Percentiles rank a stretch among this genome's conserved stretches.
Evolutionary conservation across 192 early-diverging fungal genomes (phyloP).

Genomic region (Coemansia sp.): DNA sequence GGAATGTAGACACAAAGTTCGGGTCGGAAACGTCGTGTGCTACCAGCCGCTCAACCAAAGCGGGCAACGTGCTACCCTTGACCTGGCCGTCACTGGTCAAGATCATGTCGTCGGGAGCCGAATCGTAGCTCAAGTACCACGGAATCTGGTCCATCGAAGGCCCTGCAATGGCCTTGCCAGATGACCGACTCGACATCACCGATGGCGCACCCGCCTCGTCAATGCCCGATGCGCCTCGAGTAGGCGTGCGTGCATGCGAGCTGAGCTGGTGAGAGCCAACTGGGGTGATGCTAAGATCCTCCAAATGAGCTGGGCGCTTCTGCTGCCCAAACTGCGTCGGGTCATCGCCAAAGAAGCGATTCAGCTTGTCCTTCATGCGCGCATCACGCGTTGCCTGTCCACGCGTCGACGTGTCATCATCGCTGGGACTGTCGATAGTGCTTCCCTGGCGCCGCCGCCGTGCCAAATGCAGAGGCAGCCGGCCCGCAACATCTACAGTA

Average conservation of each 20-base stretch:
- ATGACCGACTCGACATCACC: slow-evolving; percentile 37
- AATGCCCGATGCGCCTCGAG: slow-evolving; percentile 22
- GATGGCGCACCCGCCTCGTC: slow-evolving; percentile 34
- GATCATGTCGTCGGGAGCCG: slow-evolving; percentile 66
- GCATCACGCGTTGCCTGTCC: slow-evolving; percentile 34
- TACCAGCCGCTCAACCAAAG: slow-evolving; percentile 85
- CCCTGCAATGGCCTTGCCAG: slow-evolving; percentile 21
- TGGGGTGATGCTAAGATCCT: slow-evolving; percentile 35
- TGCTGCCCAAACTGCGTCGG: slow-evolving; percentile 26
- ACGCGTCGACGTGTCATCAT: slow-evolving; percentile 2
- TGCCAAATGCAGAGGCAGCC: slow-evolving; percentile 32
- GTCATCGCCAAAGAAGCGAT: slow-evolving; percentile 64
- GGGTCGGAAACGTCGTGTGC: slow-evolving; percentile 80
- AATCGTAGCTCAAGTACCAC: slow-evolving; percentile 84
- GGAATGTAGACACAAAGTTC: slow-evolving; percentile 81
- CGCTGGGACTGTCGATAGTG: slow-evolving; percentile 7
- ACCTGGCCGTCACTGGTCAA: slow-evolving; percentile 86
- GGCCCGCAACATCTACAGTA: slow-evolving; percentile 38
- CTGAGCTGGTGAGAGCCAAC: slow-evolving; percentile 22
- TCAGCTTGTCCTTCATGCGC: slow-evolving; percentile 54
- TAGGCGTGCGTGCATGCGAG: slow-evolving; percentile 24
- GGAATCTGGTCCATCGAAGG: slow-evolving; percentile 49
- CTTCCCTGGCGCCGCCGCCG: slow-evolving; percentile 16
- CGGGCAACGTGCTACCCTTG: slow-evolving; percentile 83
- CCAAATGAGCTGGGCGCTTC: slow-evolving; percentile 23